A percentile compares a stretch with the other conserved stretches of the same genome.
These are phyloP conservation scores for Cladorrhinum sp. DNA, from an alignment of 2,329 filamentous ascomycete genomes.

Conservation along the genomic window DNA sequence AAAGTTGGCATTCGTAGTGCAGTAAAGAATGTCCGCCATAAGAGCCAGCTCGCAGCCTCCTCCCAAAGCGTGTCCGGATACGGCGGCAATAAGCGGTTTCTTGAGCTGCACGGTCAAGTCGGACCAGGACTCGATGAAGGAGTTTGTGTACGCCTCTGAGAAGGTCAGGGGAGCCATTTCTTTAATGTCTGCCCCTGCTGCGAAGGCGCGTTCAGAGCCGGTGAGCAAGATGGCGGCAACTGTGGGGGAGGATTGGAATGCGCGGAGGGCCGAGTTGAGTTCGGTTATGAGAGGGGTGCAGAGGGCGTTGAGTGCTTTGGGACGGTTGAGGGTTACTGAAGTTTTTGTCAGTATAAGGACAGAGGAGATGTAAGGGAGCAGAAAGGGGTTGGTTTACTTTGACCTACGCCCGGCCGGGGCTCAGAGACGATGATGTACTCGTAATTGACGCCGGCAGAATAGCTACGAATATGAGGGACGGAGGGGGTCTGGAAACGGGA, in stretches of 20 bases:
- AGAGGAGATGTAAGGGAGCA: background rate
- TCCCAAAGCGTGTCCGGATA: constrained; percentile 90
- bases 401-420: constrained; percentile 83
- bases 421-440: constrained; percentile 79
- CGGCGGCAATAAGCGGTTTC: constrained; percentile 90
- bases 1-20: constrained; percentile 80
- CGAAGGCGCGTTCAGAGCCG: constrained; percentile 85
- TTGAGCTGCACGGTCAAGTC: constrained; percentile 78
- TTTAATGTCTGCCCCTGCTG: constrained; percentile 96
- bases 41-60: constrained; percentile 95
- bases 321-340: constrained; percentile 85
- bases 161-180: constrained; percentile 96
- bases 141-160: constrained; percentile 76
- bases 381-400: constrained; percentile 59
- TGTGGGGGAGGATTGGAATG: constrained; percentile 65
- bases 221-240: constrained; percentile 81
- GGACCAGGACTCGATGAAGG: constrained; percentile 97
- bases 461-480: constrained; percentile 55
- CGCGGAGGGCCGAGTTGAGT: constrained; percentile 73
- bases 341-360: constrained; percentile 2
- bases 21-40: constrained; percentile 97
- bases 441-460: constrained; percentile 56
- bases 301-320: constrained; percentile 92
- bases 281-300: constrained; percentile 87
- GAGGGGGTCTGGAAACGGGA: constrained; percentile 55